Conservation (phyloP, 345 rosid species). For the Arabidopsis suecica region DNA sequence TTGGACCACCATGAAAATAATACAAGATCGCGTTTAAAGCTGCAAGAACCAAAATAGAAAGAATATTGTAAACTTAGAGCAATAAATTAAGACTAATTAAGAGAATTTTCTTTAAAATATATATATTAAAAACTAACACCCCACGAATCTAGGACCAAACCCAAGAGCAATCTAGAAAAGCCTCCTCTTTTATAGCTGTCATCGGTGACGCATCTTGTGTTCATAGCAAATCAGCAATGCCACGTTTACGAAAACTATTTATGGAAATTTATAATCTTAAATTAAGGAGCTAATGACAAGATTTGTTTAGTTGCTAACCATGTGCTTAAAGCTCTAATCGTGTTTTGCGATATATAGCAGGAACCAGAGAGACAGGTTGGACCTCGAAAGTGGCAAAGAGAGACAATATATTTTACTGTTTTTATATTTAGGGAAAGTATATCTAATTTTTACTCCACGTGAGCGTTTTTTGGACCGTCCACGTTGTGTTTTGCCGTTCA, state of each 20-base stretch:
- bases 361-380: constrained; percentile 49
- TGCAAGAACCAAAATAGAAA: constrained; percentile 32
- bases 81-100: neutral
- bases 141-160: constrained; percentile 54
- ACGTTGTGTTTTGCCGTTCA: constrained; percentile 31
- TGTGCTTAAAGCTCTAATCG: constrained; percentile 60
- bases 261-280: constrained; percentile 7
- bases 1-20: constrained; percentile 48
- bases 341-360: constrained; percentile 19
- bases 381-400: constrained; percentile 39
- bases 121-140: constrained; percentile 36
- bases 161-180: constrained; percentile 47
- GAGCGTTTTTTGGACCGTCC: constrained; percentile 47
- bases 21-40: constrained; percentile 42
- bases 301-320: constrained; percentile 47
- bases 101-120: neutral
- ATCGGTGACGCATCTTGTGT: constrained; percentile 44
- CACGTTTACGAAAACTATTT: constrained; percentile 39
- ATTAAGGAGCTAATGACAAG: constrained; percentile 29
- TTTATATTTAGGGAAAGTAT: constrained; percentile 25
- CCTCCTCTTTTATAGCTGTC: constrained; percentile 37
- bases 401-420: constrained; percentile 8
- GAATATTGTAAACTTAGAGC: constrained; percentile 14
- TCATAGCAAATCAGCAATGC: constrained; percentile 26
- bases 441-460: constrained; percentile 23